Percentiles rank a stretch among this genome's conserved stretches.
These are phyloP conservation scores for Starmera quercuum DNA, from an alignment of 805 yeast genomes.

Conservation along the genomic window DNA sequence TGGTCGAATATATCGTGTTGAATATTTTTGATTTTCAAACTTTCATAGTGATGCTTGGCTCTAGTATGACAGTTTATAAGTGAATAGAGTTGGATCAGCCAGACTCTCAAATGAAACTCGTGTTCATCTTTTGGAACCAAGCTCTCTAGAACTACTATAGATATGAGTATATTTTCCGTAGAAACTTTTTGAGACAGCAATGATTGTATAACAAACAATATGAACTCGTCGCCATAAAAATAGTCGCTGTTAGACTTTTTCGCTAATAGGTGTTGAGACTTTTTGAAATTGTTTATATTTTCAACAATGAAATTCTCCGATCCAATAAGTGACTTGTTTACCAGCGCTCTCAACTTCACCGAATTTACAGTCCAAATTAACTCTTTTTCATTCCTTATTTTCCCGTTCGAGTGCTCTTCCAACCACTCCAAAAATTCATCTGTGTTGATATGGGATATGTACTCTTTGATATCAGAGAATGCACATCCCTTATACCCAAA, in stretches of 20 bases:
- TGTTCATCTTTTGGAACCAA: constrained; percentile 51
- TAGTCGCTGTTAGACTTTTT: constrained; percentile 56
- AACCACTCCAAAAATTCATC: constrained; percentile 15
- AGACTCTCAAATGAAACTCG: constrained; percentile 63
- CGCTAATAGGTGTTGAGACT: constrained; percentile 27
- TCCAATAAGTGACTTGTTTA: constrained; percentile 16
- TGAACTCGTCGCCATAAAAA: constrained; percentile 59
- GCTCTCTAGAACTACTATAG: constrained; percentile 50
- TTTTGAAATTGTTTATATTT: constrained; percentile 32
- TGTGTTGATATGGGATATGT: constrained; percentile 10
- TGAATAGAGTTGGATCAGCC: constrained; percentile 62
- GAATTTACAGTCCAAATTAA: constrained; percentile 30
- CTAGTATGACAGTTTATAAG: constrained; percentile 44
- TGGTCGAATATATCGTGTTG: constrained; percentile 69
- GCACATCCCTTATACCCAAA: constrained; percentile 59
- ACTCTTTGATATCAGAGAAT: constrained; percentile 45
- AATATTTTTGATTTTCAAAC: constrained; percentile 59
- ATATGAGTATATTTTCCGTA: constrained; percentile 24
- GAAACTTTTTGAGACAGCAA: constrained; percentile 17
- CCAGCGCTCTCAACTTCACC: constrained; percentile 40
- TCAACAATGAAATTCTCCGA: constrained; percentile 19
- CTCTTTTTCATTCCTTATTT: constrained; percentile 12
- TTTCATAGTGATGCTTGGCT: constrained; percentile 43
- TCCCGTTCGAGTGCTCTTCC: constrained; percentile 13
- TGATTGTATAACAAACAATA: constrained; percentile 45